Evolutionary conservation across 345 rosid species (phyloP).

Genomic region (Eucalyptus polyanthemos): DNA sequence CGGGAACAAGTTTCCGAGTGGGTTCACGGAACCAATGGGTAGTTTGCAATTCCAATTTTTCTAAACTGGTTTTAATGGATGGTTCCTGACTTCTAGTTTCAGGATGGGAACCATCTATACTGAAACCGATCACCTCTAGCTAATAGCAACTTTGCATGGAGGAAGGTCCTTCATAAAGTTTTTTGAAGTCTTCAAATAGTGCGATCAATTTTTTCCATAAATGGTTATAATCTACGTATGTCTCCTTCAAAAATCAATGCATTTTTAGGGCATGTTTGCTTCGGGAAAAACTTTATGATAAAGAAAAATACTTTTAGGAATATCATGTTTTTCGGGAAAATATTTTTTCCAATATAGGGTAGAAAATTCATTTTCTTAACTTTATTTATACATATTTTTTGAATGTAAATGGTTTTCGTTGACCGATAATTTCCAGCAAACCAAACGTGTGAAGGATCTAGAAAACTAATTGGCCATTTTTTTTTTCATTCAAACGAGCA

Average conservation of each 20-base stretch:
- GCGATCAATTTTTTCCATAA: background rate
- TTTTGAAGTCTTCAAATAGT: background rate
- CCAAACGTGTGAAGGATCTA: background rate
- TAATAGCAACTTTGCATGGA: background rate
- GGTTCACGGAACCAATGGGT: accelerated
- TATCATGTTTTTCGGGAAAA: too few relatives aligned
- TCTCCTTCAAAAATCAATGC: background rate
- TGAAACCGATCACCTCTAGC: background rate
- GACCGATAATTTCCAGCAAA: background rate
- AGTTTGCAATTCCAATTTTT: background rate
- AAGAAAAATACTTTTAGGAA: background rate
- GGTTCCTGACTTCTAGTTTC: background rate
- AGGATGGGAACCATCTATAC: accelerated
- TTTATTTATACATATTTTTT: too few relatives aligned
- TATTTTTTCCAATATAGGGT: background rate
- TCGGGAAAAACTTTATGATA: accelerated
- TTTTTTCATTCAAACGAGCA: background rate
- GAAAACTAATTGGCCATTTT: background rate
- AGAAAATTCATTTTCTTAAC: background rate
- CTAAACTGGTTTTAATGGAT: accelerated
- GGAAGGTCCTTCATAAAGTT: background rate
- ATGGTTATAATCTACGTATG: background rate
- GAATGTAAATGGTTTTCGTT: too few relatives aligned
- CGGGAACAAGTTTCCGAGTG: accelerated
- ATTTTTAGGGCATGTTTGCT: background rate